Evolutionary conservation across 805 yeast genomes (phyloP).

Genomic region (Kazachstania bromeliacearum): DNA sequence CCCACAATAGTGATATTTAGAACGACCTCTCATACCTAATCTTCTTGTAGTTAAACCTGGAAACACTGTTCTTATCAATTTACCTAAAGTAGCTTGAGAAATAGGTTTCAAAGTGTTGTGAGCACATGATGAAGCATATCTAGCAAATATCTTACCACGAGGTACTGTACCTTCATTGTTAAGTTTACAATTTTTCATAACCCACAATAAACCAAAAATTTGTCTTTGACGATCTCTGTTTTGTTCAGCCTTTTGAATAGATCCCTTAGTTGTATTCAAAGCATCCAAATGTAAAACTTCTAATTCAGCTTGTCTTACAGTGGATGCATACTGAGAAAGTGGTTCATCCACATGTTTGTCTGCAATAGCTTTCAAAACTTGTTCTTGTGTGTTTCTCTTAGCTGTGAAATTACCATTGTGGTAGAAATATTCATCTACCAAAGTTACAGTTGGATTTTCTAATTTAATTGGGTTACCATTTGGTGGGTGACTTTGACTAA

Average conservation of each 20-base stretch:
- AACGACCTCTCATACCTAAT: slow-evolving; percentile 71
- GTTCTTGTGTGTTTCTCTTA: slow-evolving; percentile 15
- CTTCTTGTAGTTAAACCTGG: slow-evolving; percentile 68
- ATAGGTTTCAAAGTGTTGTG: slow-evolving; percentile 47
- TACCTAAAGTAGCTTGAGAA: slow-evolving; percentile 73
- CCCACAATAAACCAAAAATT: slow-evolving; percentile 74
- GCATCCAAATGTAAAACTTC: slow-evolving; percentile 24
- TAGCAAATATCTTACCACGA: slow-evolving; percentile 58
- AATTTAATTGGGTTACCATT: not conserved
- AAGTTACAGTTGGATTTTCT: not conserved
- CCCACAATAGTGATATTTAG: slow-evolving; percentile 83
- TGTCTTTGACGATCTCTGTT: slow-evolving; percentile 55
- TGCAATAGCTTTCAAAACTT: slow-evolving; percentile 26
- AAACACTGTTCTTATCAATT: slow-evolving; percentile 52
- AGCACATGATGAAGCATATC: slow-evolving; percentile 49
- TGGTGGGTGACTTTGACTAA: not conserved
- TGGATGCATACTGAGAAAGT: slow-evolving; percentile 35
- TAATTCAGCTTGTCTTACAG: slow-evolving; percentile 37
- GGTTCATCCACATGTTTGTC: slow-evolving; percentile 29
- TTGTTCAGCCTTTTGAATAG: slow-evolving; percentile 27
- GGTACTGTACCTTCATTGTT: slow-evolving; percentile 48
- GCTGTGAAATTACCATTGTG: slow-evolving; percentile 3
- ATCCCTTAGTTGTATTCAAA: slow-evolving; percentile 21
- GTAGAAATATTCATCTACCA: not conserved
- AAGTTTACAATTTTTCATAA: slow-evolving; percentile 52